These are phyloP conservation scores for Torulaspora maleeae DNA, from an alignment of 805 yeast species.

Conservation along the genomic window DNA sequence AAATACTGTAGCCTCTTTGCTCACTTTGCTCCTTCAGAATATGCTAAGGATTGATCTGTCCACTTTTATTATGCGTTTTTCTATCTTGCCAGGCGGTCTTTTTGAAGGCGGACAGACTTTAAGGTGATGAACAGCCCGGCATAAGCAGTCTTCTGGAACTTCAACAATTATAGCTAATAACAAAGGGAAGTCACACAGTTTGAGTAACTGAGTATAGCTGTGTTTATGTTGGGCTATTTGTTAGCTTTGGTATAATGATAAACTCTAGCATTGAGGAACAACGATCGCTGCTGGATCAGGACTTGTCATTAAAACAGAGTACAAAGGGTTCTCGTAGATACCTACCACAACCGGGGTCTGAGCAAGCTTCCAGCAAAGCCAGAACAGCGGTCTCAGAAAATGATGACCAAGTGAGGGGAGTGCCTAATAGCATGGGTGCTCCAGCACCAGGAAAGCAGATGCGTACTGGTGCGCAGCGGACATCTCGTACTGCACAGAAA, in stretches of 20 bases:
- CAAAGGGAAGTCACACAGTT: background rate
- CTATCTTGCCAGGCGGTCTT: background rate
- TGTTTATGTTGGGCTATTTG: background rate
- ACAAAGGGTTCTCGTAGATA: constrained; percentile 1
- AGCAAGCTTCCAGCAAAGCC: background rate
- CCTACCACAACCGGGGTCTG: background rate
- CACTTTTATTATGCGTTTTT: background rate
- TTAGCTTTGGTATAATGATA: background rate
- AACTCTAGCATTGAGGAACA: constrained; percentile 4
- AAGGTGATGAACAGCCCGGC: background rate
- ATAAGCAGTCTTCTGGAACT: background rate
- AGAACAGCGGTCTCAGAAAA: background rate
- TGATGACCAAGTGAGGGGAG: background rate
- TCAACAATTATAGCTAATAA: background rate
- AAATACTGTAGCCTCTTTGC: background rate
- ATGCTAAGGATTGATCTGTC: background rate
- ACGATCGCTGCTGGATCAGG: constrained; percentile 3
- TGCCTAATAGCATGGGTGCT: background rate
- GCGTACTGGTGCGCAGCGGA: constrained; percentile 57
- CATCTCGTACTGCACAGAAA: constrained; percentile 69
- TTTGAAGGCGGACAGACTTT: background rate
- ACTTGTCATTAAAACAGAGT: background rate
- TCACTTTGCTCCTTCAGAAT: background rate
- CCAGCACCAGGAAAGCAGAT: constrained; percentile 11
- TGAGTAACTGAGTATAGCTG: background rate